Evolutionary conservation across 331 rosid species (phyloP).

Genomic region (Erythrophleum ivorense): DNA sequence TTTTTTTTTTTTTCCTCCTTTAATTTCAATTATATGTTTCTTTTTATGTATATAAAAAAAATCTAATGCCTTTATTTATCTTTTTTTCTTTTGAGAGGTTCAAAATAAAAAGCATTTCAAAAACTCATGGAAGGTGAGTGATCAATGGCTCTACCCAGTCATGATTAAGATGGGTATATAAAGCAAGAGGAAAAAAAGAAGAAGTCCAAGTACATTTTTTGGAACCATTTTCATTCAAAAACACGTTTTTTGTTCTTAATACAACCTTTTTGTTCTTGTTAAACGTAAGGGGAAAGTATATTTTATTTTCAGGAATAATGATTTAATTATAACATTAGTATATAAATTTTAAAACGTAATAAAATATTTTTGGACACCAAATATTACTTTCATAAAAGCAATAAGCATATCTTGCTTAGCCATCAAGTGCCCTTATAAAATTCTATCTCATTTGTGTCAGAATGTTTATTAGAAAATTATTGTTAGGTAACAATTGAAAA

Average conservation of each 20-base stretch:
- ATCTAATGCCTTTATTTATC: background rate
- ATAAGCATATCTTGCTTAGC: constrained; percentile 25
- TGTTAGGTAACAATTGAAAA: background rate
- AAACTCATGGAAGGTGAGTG: background rate
- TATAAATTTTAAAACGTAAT: too few relatives aligned
- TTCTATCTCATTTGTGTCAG: background rate
- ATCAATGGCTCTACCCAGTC: background rate
- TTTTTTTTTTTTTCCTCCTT: background rate
- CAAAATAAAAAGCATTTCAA: background rate
- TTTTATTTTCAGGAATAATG: too few relatives aligned
- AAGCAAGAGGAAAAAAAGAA: background rate
- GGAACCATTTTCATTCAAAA: too few relatives aligned
- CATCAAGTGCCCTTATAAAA: constrained; percentile 11
- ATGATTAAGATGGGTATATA: background rate
- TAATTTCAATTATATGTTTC: background rate
- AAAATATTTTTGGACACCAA: too few relatives aligned
- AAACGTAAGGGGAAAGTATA: background rate
- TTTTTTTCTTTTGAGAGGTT: background rate
- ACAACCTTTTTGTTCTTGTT: too few relatives aligned
- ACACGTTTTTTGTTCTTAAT: too few relatives aligned
- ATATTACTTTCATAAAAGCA: background rate
- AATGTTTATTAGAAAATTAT: background rate
- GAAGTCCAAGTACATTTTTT: background rate
- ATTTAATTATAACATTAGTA: too few relatives aligned
- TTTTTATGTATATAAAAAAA: background rate